These are phyloP conservation scores for Carallia pectinifolia DNA, from an alignment of 345 rosid species.

Conservation along the genomic window DNA sequence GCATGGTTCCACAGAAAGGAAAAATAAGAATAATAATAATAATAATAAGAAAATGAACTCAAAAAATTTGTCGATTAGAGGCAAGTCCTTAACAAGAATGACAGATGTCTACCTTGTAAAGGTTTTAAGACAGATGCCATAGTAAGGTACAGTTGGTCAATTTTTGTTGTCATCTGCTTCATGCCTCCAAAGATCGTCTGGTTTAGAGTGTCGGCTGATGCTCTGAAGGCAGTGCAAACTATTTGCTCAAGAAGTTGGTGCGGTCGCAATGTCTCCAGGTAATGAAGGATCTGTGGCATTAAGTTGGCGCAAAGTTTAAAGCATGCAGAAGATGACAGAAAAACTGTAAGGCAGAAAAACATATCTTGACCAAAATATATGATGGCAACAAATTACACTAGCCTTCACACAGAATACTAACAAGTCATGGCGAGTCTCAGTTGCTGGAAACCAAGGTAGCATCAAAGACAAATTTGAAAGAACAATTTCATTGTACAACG, in stretches of 20 bases:
- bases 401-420: neutral
- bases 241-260: conserved; percentile 94
- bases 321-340: conserved; percentile 5
- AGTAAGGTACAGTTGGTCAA: conserved; percentile 73
- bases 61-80: neutral
- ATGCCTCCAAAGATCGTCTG: conserved; percentile 67
- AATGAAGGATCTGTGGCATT: conserved; percentile 66
- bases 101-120: conserved; percentile 50
- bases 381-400: neutral
- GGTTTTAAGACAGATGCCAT: conserved; percentile 56
- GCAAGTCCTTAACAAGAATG: conserved; percentile 11
- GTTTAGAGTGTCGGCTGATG: conserved; percentile 84
- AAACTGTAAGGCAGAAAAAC: neutral
- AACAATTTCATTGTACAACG: neutral
- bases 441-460: neutral
- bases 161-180: conserved; percentile 63
- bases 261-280: conserved; percentile 87
- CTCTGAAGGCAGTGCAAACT: conserved; percentile 93
- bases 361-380: neutral
- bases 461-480: neutral
- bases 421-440: neutral
- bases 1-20: neutral
- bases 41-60: neutral
- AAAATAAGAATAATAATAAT: too few species aligned
- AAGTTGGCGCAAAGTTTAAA: conserved; percentile 20